Conservation (phyloP, 1,284 basidiomycete species). For the Rhodotorula sp. region DNA sequence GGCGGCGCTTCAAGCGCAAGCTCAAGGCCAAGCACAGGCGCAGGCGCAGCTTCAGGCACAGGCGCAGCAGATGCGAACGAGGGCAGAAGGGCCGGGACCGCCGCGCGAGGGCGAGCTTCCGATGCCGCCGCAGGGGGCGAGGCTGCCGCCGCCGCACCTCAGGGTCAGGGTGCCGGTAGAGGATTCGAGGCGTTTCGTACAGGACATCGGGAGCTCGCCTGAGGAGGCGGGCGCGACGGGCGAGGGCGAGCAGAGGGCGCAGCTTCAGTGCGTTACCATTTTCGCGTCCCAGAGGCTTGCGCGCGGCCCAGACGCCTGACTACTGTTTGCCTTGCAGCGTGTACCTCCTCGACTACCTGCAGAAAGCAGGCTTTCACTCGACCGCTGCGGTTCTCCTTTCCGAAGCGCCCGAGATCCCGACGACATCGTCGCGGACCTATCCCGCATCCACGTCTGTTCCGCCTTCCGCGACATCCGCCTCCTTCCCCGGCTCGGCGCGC, state of each 20-base stretch:
- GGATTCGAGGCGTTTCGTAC: background rate
- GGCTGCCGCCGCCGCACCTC: too few relatives aligned
- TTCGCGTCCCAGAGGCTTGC: too few relatives aligned
- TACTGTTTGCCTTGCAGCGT: slow-evolving; percentile 14
- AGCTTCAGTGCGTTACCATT: slow-evolving; percentile 19
- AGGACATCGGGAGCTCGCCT: background rate
- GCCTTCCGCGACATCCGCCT: background rate
- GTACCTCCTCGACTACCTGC: slow-evolving; percentile 45
- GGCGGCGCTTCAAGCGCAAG: background rate
- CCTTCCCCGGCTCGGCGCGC: background rate
- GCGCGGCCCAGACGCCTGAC: too few relatives aligned
- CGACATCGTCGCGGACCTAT: background rate
- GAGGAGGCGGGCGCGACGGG: background rate
- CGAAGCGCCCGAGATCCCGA: slow-evolving; percentile 31
- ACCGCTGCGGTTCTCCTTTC: slow-evolving; percentile 41
- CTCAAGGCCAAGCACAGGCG: background rate
- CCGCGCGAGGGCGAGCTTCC: too few relatives aligned
- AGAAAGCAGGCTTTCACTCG: slow-evolving; percentile 28
- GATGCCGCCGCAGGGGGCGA: too few relatives aligned
- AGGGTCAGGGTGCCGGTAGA: too few relatives aligned
- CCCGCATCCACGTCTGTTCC: background rate
- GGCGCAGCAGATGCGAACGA: too few relatives aligned
- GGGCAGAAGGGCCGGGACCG: too few relatives aligned
- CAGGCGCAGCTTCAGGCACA: background rate
- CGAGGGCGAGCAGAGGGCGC: slow-evolving; percentile 6